These are phyloP conservation scores for Baorangia bicolor DNA, from an alignment of 768 basidiomycete species.

Conservation along the genomic window DNA sequence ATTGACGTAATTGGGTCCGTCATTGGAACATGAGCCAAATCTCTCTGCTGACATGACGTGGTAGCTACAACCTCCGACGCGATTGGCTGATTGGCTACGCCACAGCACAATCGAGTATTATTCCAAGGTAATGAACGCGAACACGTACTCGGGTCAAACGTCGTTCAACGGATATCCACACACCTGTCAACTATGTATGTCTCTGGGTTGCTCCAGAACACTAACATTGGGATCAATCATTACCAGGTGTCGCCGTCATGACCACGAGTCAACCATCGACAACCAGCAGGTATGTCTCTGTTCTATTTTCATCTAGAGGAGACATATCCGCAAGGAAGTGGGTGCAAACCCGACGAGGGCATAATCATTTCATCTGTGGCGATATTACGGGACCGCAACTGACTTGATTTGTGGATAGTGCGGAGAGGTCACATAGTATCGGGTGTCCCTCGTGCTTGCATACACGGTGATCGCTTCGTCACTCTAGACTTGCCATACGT, in stretches of 20 bases:
- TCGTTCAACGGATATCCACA: slow-evolving; percentile 62
- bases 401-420: slow-evolving; percentile 12
- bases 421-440: slow-evolving; percentile 11
- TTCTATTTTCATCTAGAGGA: not conserved
- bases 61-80: slow-evolving; percentile 76
- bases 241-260: slow-evolving; percentile 70
- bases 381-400: not conserved
- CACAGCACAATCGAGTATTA: slow-evolving; percentile 43
- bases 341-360: not conserved
- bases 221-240: slow-evolving; percentile 71
- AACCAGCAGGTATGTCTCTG: slow-evolving; percentile 23
- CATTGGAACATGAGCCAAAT: not conserved
- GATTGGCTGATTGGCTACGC: slow-evolving; percentile 88
- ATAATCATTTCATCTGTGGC: not conserved
- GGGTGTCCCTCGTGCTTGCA: slow-evolving; percentile 16
- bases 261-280: slow-evolving; percentile 41
- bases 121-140: slow-evolving; percentile 40
- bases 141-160: slow-evolving; percentile 63
- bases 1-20: slow-evolving; percentile 69
- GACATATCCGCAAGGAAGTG: not conserved
- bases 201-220: slow-evolving; percentile 67
- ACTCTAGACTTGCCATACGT: slow-evolving; percentile 3
- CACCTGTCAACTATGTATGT: slow-evolving; percentile 69
- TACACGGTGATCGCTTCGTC: slow-evolving; percentile 10
- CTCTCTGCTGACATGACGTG: not conserved